These are phyloP conservation scores for Collybiopsis luxurians DNA, from an alignment of 768 basidiomycete genomes.

Conservation along the genomic window DNA sequence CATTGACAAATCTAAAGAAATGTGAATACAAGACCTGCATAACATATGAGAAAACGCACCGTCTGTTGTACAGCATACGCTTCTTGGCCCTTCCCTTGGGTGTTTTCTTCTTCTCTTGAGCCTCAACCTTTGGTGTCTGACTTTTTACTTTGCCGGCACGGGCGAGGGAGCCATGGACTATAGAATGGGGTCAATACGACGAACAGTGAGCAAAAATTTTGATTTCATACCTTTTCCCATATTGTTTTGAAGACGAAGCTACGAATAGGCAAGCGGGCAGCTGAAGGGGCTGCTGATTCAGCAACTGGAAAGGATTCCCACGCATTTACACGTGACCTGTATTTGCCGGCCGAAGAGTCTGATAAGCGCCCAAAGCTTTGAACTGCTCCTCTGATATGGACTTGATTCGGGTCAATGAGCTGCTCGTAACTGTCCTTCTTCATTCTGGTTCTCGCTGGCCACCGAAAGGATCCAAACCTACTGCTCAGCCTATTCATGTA, in stretches of 20 bases:
- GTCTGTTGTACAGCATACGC: slow-evolving; percentile 84
- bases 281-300: neutral
- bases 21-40: slow-evolving; percentile 4
- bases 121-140: slow-evolving; percentile 96
- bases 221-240: slow-evolving; percentile 66
- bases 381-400: no score
- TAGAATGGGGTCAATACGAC: neutral
- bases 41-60: slow-evolving; percentile 45
- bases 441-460: slow-evolving; percentile 45
- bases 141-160: slow-evolving; percentile 99
- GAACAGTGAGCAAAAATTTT: neutral
- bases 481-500: slow-evolving; percentile 52
- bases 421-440: slow-evolving; percentile 40
- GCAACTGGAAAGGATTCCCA: neutral
- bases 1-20: slow-evolving; percentile 78
- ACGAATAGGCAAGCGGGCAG: neutral
- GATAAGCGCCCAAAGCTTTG: no score
- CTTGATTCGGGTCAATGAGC: slow-evolving; percentile 45
- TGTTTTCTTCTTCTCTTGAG: slow-evolving; percentile 98
- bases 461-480: slow-evolving; percentile 24
- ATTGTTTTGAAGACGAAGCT: slow-evolving; percentile 28
- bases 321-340: slow-evolving; percentile 3
- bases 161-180: slow-evolving; percentile 99
- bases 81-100: slow-evolving; percentile 99
- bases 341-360: neutral